Percentiles rank a stretch among this genome's conserved stretches.
These are phyloP conservation scores for Pythium brassicae DNA, from an alignment of 352 stramenopile species.

Conservation along the genomic window DNA sequence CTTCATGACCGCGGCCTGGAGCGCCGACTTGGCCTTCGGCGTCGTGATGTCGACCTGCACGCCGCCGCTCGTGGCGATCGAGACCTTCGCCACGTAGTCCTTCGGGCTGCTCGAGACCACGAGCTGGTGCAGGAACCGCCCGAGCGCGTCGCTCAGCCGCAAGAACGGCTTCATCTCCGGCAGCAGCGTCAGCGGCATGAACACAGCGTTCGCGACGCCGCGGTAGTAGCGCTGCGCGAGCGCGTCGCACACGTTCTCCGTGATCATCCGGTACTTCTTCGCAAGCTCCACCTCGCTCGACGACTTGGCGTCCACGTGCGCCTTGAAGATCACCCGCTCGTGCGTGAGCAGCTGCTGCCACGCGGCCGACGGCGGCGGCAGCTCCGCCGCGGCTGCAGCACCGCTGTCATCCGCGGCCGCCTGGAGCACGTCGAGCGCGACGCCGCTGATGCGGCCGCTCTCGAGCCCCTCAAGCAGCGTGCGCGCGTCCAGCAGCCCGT, in stretches of 20 bases:
- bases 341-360: slow-evolving; percentile 81
- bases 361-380: slow-evolving; percentile 17
- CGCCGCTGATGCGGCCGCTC: slow-evolving; percentile 77
- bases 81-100: slow-evolving; percentile 61
- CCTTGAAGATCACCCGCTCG: slow-evolving; percentile 82
- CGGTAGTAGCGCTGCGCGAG: slow-evolving; percentile 66
- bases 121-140: slow-evolving; percentile 67
- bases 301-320: slow-evolving; percentile 87
- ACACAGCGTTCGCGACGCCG: slow-evolving; percentile 79
- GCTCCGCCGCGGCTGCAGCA: neutral
- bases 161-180: slow-evolving; percentile 84
- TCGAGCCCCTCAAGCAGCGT: slow-evolving; percentile 67
- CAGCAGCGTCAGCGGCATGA: slow-evolving; percentile 72
- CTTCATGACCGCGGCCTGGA: slow-evolving; percentile 75
- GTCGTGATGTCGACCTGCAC: slow-evolving; percentile 75
- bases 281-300: slow-evolving; percentile 76
- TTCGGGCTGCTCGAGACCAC: slow-evolving; percentile 57
- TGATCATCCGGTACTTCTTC: slow-evolving; percentile 70
- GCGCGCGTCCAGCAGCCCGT: slow-evolving; percentile 79
- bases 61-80: slow-evolving; percentile 55
- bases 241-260: slow-evolving; percentile 75
- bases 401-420: slow-evolving; percentile 11
- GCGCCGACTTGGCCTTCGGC: slow-evolving; percentile 58
- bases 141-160: slow-evolving; percentile 61
- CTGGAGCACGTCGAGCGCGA: slow-evolving; percentile 77